Percentiles rank a stretch among this genome's conserved stretches.
These are phyloP conservation scores for Bruguiera gymnorhiza DNA, from an alignment of 345 rosid genomes.

Conservation along the genomic window DNA sequence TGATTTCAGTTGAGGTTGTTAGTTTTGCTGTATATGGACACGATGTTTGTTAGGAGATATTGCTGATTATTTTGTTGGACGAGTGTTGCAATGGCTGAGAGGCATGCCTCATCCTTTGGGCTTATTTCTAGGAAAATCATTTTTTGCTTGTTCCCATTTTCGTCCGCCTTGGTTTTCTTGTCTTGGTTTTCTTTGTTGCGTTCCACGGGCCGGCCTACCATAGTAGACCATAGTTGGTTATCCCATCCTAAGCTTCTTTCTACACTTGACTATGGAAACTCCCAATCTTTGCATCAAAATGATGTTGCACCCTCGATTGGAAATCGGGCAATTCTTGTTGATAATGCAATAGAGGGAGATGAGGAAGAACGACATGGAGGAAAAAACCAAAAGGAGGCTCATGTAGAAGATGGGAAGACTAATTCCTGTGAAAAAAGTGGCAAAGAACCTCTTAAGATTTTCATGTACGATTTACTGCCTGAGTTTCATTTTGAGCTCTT, in stretches of 20 bases:
- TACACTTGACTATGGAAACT: constrained; percentile 26
- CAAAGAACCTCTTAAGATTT: constrained; percentile 53
- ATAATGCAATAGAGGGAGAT: constrained; percentile 23
- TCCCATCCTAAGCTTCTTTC: constrained; percentile 28
- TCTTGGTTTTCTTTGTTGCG: constrained; percentile 74
- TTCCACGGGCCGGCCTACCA: constrained; percentile 42
- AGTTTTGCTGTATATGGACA: not conserved
- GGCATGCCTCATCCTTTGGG: constrained; percentile 34
- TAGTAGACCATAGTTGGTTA: constrained; percentile 35
- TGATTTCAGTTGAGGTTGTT: not conserved
- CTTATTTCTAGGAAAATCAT: constrained; percentile 41
- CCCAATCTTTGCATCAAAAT: constrained; percentile 10
- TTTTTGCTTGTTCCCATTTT: constrained; percentile 40
- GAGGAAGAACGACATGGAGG: constrained; percentile 16
- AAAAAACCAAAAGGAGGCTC: constrained; percentile 10
- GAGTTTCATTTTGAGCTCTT: constrained; percentile 86
- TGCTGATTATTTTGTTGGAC: not conserved
- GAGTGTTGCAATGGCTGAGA: constrained; percentile 54
- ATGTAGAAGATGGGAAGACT: constrained; percentile 14
- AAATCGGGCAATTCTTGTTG: constrained; percentile 26
- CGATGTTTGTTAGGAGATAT: constrained; percentile 3
- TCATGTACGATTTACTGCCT: constrained; percentile 83
- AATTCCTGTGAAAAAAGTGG: constrained; percentile 1
- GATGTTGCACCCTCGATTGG: constrained; percentile 25
- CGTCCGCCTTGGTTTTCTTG: constrained; percentile 43